Percentiles rank a stretch among this genome's conserved stretches.
Evolutionary conservation across 2,329 filamentous ascomycete genomes (phyloP).

Genomic region (Cucurbitaria berberidis): DNA sequence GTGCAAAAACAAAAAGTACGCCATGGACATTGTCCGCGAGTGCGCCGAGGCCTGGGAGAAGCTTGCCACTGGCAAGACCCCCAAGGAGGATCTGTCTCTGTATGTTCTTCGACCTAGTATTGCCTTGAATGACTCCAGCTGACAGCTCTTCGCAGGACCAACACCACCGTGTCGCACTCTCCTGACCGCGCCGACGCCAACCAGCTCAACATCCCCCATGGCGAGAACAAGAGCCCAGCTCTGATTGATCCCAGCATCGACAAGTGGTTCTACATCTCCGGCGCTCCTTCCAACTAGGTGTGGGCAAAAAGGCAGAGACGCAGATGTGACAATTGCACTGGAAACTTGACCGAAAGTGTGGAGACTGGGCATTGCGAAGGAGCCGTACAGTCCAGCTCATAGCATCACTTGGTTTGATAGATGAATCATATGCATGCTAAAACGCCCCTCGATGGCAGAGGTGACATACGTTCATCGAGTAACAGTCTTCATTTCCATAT

Average conservation of each 20-base stretch:
- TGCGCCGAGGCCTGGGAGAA: slow-evolving; percentile 97
- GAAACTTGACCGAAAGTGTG: background rate
- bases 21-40: slow-evolving; percentile 93
- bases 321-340: background rate
- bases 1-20: slow-evolving; percentile 99
- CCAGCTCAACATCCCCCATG: slow-evolving; percentile 76
- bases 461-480: slow-evolving; percentile 28
- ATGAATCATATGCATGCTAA: slow-evolving; percentile 12
- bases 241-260: slow-evolving; percentile 96
- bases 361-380: slow-evolving; percentile 3
- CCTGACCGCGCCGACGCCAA: slow-evolving; percentile 71
- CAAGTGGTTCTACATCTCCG: slow-evolving; percentile 99
- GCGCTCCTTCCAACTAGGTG: slow-evolving; percentile 69
- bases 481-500: slow-evolving; percentile 10
- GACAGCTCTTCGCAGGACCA: slow-evolving; percentile 67
- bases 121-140: slow-evolving; percentile 13
- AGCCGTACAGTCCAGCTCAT: background rate
- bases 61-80: slow-evolving; percentile 88
- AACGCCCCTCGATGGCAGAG: slow-evolving; percentile 12
- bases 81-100: slow-evolving; percentile 78
- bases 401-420: background rate
- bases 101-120: slow-evolving; percentile 63
- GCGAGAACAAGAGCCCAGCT: slow-evolving; percentile 81
- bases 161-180: slow-evolving; percentile 77
- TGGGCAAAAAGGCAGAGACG: slow-evolving; percentile 2